Evolutionary conservation across 495 filamentous ascomycete species (phyloP).

Genomic region (Durotheca rogersii): DNA sequence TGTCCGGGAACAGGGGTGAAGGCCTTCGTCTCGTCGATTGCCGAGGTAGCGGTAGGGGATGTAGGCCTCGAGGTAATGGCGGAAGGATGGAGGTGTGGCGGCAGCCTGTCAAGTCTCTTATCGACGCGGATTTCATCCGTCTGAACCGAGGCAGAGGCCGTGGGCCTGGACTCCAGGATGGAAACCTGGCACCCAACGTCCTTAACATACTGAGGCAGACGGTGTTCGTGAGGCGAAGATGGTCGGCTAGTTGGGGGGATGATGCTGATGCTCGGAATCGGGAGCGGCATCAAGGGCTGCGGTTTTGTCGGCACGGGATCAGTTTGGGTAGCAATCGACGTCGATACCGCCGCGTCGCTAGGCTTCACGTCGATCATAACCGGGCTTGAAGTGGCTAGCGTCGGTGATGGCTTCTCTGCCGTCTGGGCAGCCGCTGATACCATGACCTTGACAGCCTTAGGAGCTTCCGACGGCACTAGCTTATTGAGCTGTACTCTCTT

Average conservation of each 20-base stretch:
- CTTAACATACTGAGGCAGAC: conserved; percentile 55
- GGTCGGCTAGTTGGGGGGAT: conserved; percentile 58
- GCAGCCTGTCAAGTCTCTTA: conserved; percentile 68
- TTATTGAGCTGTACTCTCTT: conserved; percentile 58
- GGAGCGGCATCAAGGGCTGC: conserved; percentile 40
- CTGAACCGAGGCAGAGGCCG: conserved; percentile 73
- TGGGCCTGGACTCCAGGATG: conserved; percentile 43
- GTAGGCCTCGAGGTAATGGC: conserved; percentile 60
- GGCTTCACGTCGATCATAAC: conserved; percentile 24
- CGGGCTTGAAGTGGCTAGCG: conserved; percentile 34
- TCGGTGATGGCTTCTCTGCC: conserved; percentile 66
- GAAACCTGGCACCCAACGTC: conserved; percentile 58
- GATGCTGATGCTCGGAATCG: conserved; percentile 62
- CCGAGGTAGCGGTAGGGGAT: conserved; percentile 41
- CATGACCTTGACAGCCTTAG: conserved; percentile 50
- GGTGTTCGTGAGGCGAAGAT: conserved; percentile 53
- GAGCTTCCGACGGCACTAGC: conserved; percentile 43
- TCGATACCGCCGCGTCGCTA: conserved; percentile 37
- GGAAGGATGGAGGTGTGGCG: conserved; percentile 75
- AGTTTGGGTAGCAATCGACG: conserved; percentile 69
- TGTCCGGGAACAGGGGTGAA: conserved; percentile 54
- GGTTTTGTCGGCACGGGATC: conserved; percentile 43
- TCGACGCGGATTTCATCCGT: conserved; percentile 86
- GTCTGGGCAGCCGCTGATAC: conserved; percentile 75
- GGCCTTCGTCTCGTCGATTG: conserved; percentile 37